These are phyloP conservation scores for Phytopythium cucurbitacearum DNA, from an alignment of 352 stramenopile species.

Conservation along the genomic window DNA sequence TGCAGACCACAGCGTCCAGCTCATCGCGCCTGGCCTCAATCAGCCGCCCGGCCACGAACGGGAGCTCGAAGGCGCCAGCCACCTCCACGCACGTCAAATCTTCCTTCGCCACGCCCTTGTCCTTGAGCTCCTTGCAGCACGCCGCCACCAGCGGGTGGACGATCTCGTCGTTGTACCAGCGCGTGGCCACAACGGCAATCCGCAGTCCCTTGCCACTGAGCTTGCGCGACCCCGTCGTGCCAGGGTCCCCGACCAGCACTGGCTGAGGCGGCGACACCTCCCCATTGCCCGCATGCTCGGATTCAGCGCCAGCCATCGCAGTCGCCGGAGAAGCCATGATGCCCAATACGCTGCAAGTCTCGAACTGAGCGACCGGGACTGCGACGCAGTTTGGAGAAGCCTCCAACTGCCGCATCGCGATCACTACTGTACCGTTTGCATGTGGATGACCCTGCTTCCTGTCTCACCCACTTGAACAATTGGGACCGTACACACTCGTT, in stretches of 20 bases:
- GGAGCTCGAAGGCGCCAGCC: conserved; percentile 94
- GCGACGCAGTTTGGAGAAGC: not conserved
- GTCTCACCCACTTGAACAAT: too few species aligned
- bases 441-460: too few species aligned
- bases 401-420: not conserved
- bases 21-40: conserved; percentile 69
- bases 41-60: conserved; percentile 85
- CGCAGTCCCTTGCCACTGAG: conserved; percentile 29
- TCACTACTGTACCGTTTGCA: too few species aligned
- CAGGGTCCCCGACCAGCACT: conserved; percentile 33
- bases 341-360: not conserved
- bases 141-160: conserved; percentile 36
- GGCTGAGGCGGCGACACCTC: conserved; percentile 9
- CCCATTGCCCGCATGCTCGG: conserved; percentile 16
- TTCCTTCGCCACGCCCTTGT: conserved; percentile 43
- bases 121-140: conserved; percentile 51
- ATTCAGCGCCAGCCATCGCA: conserved; percentile 1
- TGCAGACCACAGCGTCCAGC: conserved; percentile 94
- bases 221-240: conserved; percentile 17
- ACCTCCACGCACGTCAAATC: conserved; percentile 71
- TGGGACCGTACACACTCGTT: too few species aligned
- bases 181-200: conserved; percentile 55
- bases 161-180: conserved; percentile 57
- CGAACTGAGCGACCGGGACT: too few species aligned
- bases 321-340: conserved; percentile 6